Evolutionary conservation across 2,329 filamentous ascomycete species (phyloP).

Genomic region (Hymenoscyphus salicellus): DNA sequence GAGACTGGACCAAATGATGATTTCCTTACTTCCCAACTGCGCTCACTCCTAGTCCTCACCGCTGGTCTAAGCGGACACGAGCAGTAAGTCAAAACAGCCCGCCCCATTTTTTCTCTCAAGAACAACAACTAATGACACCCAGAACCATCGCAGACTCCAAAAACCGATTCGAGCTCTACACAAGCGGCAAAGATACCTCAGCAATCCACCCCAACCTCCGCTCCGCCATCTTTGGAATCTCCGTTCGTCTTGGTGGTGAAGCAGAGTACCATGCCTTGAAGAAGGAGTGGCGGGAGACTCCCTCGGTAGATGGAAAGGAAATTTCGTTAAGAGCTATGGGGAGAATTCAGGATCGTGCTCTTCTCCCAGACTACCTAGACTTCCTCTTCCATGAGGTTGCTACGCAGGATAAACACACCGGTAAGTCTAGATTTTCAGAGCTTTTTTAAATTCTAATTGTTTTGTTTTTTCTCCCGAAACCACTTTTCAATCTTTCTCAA

Average conservation of each 20-base stretch:
- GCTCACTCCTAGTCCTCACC: slow-evolving; percentile 73
- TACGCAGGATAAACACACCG: slow-evolving; percentile 84
- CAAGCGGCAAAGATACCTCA: slow-evolving; percentile 57
- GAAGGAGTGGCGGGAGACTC: slow-evolving; percentile 78
- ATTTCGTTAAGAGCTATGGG: slow-evolving; percentile 76
- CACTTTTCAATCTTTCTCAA: too few species aligned
- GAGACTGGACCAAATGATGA: slow-evolving; percentile 75
- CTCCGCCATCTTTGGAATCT: slow-evolving; percentile 74
- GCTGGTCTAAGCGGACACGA: slow-evolving; percentile 77
- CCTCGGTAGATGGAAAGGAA: slow-evolving; percentile 87
- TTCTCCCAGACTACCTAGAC: slow-evolving; percentile 66
- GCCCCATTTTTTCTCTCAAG: neutral
- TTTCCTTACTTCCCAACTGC: slow-evolving; percentile 77
- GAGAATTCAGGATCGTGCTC: slow-evolving; percentile 58
- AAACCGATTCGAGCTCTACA: slow-evolving; percentile 77
- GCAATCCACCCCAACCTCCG: slow-evolving; percentile 81
- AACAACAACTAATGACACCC: slow-evolving; percentile 29
- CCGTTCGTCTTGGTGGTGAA: slow-evolving; percentile 68
- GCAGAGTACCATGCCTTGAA: slow-evolving; percentile 73
- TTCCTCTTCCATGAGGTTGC: slow-evolving; percentile 83
- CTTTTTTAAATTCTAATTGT: too few species aligned
- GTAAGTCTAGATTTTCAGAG: too few species aligned
- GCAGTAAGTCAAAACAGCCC: slow-evolving; percentile 48
- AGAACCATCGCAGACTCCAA: slow-evolving; percentile 71
- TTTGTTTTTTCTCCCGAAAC: too few species aligned